These are phyloP conservation scores for Penicillium macrosclerotiorum DNA, from an alignment of 495 filamentous ascomycete species.

Conservation along the genomic window DNA sequence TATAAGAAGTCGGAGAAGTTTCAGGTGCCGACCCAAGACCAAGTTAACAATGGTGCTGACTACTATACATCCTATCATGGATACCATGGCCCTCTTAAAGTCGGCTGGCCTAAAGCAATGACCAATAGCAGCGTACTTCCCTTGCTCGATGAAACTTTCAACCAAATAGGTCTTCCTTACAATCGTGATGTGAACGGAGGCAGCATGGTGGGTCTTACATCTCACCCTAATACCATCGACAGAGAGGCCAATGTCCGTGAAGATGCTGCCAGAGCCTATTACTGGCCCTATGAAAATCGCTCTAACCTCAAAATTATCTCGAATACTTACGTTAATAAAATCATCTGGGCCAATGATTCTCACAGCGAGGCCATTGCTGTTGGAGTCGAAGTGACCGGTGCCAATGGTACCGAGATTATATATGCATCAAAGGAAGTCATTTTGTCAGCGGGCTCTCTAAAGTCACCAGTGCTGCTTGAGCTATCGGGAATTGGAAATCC, in stretches of 20 bases:
- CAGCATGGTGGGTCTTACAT: constrained; percentile 34
- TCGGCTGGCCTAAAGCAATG: constrained; percentile 41
- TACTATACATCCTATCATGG: constrained; percentile 50
- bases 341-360: constrained; percentile 24
- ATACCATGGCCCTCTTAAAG: constrained; percentile 41
- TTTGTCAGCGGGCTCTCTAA: constrained; percentile 54
- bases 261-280: constrained; percentile 51
- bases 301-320: constrained; percentile 34
- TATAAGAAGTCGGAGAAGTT: constrained; percentile 47
- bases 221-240: constrained; percentile 41
- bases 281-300: constrained; percentile 33
- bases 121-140: constrained; percentile 26
- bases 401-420: constrained; percentile 26
- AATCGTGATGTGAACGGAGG: constrained; percentile 43
- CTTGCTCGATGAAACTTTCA: constrained; percentile 23
- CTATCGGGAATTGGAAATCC: constrained; percentile 58
- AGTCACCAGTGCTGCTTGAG: constrained; percentile 59
- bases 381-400: constrained; percentile 24
- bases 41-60: constrained; percentile 38
- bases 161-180: constrained; percentile 31
- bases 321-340: constrained; percentile 33
- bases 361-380: constrained; percentile 13
- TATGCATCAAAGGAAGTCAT: constrained; percentile 56
- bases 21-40: constrained; percentile 34
- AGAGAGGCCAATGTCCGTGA: constrained; percentile 46